Percentiles rank a stretch among this genome's conserved stretches.
Conservation (phyloP, 495 filamentous ascomycete genomes). For the Ramalina intermedia region DNA sequence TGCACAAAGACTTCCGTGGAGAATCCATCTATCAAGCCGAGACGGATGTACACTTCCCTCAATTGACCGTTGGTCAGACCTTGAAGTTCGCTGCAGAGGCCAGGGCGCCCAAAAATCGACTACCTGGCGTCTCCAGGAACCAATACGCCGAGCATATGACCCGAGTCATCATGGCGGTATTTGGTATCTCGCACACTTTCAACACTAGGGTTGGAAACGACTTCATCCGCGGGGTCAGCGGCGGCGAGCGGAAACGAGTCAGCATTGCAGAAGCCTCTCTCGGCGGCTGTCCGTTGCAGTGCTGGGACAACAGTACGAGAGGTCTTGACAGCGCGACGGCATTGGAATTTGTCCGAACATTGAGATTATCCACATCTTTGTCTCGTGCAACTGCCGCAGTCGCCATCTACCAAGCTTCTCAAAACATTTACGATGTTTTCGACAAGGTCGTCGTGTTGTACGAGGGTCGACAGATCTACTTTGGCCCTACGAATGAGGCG, state of each 20-base stretch:
- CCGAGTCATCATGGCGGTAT: conserved; percentile 68
- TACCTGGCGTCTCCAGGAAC: conserved; percentile 41
- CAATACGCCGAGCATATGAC: conserved; percentile 50
- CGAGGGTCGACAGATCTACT: conserved; percentile 74
- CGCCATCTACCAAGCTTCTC: conserved; percentile 75
- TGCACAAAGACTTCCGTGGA: conserved; percentile 57
- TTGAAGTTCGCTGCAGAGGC: conserved; percentile 62
- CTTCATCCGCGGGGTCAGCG: conserved; percentile 63
- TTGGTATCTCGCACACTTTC: conserved; percentile 60
- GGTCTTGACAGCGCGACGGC: conserved; percentile 71
- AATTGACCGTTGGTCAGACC: conserved; percentile 65
- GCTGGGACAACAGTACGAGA: conserved; percentile 77
- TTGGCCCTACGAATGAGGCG: conserved; percentile 46
- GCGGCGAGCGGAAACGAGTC: conserved; percentile 73
- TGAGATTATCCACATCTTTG: conserved; percentile 52
- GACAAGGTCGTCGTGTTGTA: conserved; percentile 70
- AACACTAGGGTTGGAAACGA: conserved; percentile 72
- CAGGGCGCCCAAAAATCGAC: conserved; percentile 46
- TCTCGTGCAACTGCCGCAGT: conserved; percentile 52
- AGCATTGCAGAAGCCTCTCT: conserved; percentile 62
- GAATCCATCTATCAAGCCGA: conserved; percentile 75
- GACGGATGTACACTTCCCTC: conserved; percentile 71
- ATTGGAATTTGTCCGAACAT: conserved; percentile 60
- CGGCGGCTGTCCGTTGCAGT: conserved; percentile 53
- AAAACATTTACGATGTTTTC: conserved; percentile 62